These are phyloP conservation scores for Taiozyma onychis DNA, from an alignment of 1,139 yeast species.

Conservation along the genomic window DNA sequence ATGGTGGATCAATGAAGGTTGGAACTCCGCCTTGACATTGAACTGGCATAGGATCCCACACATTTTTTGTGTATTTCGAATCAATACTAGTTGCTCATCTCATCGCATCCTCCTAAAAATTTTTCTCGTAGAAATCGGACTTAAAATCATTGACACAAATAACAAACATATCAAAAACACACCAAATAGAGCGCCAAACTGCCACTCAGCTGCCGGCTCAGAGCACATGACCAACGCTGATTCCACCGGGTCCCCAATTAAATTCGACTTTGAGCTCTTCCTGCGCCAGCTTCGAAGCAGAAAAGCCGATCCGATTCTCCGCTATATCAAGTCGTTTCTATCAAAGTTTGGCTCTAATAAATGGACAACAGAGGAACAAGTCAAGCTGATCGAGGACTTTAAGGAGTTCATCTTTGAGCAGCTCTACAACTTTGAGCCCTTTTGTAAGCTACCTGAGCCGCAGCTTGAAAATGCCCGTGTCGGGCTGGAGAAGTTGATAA, in stretches of 20 bases:
- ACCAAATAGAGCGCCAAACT: too few relatives aligned
- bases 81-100: too few relatives aligned
- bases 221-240: background rate
- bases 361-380: conserved; percentile 75
- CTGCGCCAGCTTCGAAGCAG: conserved; percentile 64
- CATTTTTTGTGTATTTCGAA: conserved; percentile 23
- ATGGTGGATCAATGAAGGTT: background rate
- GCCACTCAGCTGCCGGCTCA: background rate
- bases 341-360: conserved; percentile 55
- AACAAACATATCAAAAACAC: background rate
- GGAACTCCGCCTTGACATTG: background rate
- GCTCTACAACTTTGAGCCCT: conserved; percentile 66
- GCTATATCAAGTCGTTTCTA: conserved; percentile 77
- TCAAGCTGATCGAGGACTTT: conserved; percentile 70
- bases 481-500: conserved; percentile 87
- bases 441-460: conserved; percentile 42
- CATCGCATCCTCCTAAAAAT: too few relatives aligned
- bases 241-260: conserved; percentile 4
- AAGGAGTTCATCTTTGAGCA: conserved; percentile 64
- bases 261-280: conserved; percentile 79
- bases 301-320: conserved; percentile 83
- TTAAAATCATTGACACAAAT: conserved; percentile 1
- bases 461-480: conserved; percentile 73
- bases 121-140: background rate
- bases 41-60: conserved; percentile 39